Evolutionary conservation across 2,329 filamentous ascomycete species (phyloP).

Genomic region (Rugonectria rugulosa): DNA sequence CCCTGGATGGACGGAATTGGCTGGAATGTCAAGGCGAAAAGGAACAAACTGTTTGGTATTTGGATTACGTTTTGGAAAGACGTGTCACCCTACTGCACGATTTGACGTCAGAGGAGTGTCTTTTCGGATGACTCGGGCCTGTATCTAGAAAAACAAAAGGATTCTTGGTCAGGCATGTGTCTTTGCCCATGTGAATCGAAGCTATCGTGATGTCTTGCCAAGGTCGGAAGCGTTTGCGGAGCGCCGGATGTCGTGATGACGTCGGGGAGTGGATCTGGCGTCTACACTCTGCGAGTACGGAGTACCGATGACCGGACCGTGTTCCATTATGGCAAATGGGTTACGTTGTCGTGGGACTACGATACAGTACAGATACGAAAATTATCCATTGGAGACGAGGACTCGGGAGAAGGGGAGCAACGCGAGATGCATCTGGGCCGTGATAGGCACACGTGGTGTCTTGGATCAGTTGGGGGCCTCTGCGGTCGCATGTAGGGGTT

Average conservation of each 20-base stretch:
- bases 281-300: not conserved
- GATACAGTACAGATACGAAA: no score
- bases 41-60: not conserved
- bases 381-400: no score
- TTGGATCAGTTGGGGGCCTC: no score
- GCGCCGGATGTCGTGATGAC: slow-evolving; percentile 8
- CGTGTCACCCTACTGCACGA: not conserved
- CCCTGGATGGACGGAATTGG: slow-evolving; percentile 34
- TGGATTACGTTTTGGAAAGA: not conserved
- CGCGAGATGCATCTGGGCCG: not conserved
- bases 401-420: no score
- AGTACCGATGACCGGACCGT: no score
- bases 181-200: no score
- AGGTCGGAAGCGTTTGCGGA: no score
- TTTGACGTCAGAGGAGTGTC: slow-evolving; percentile 14
- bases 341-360: no score
- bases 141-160: no score
- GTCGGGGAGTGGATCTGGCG: not conserved
- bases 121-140: not conserved
- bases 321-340: no score
- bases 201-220: not conserved
- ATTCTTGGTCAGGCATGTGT: no score
- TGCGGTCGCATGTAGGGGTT: no score
- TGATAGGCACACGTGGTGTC: not conserved
- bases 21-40: slow-evolving; percentile 30